Conservation (phyloP, 371 early-diverging fungal species). For the Polyrhizophydium stewartii region DNA sequence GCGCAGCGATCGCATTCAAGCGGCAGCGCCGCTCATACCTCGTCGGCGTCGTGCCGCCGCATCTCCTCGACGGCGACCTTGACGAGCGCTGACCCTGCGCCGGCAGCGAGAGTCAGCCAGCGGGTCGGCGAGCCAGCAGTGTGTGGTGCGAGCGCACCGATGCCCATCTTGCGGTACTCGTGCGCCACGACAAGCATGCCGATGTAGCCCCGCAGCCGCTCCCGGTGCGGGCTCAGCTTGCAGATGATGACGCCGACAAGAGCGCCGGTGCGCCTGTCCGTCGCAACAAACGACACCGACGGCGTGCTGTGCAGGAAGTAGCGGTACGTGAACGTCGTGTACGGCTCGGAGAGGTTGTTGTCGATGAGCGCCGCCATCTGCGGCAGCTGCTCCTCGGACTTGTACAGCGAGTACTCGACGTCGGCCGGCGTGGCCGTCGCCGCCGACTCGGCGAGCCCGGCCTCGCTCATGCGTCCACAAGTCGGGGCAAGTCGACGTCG, state of each 20-base stretch:
- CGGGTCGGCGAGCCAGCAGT: too few species aligned
- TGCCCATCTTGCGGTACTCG: slow-evolving; percentile 70
- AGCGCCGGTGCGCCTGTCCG: neutral
- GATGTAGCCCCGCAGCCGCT: slow-evolving; percentile 80
- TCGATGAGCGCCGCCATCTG: slow-evolving; percentile 75
- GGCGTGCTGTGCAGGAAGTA: slow-evolving; percentile 91
- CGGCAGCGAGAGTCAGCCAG: neutral
- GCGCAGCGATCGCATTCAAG: neutral
- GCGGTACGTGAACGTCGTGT: slow-evolving; percentile 95
- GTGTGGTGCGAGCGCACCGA: slow-evolving; percentile 73
- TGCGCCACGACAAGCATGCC: slow-evolving; percentile 92
- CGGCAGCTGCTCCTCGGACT: slow-evolving; percentile 25
- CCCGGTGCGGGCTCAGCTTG: slow-evolving; percentile 76
- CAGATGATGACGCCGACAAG: slow-evolving; percentile 83
- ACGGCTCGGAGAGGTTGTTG: slow-evolving; percentile 91
- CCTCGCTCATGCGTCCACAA: too few species aligned
- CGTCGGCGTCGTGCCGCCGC: slow-evolving; percentile 76
- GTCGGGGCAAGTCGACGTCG: too few species aligned
- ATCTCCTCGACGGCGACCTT: slow-evolving; percentile 67
- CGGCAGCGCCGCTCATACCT: slow-evolving; percentile 44
- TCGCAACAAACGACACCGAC: slow-evolving; percentile 72
- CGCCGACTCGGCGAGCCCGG: too few species aligned
- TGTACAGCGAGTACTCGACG: slow-evolving; percentile 11
- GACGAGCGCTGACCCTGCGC: slow-evolving; percentile 62
- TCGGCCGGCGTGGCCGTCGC: neutral